Conservation (phyloP, 1,139 yeast genomes). For the Sugiyamaella castrensis region DNA sequence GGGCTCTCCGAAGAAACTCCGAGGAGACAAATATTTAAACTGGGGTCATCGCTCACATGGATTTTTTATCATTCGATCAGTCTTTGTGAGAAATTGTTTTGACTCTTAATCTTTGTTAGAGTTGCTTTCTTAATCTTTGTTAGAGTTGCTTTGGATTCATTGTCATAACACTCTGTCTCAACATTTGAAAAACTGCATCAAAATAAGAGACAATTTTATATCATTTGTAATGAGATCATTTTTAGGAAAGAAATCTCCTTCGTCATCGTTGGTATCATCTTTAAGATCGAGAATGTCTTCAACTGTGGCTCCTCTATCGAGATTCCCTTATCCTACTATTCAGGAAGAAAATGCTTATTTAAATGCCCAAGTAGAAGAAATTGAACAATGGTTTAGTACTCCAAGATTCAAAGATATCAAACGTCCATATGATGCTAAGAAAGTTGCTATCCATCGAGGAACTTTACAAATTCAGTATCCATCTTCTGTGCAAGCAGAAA, state of each 20-base stretch:
- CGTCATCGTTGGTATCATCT: neutral
- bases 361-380: conserved; percentile 34
- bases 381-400: conserved; percentile 52
- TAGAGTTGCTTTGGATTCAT: no score
- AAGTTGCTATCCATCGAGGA: conserved; percentile 55
- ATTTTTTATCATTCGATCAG: no score
- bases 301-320: conserved; percentile 32
- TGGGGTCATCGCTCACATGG: no score
- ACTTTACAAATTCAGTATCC: conserved; percentile 47
- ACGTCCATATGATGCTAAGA: conserved; percentile 53
- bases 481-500: conserved; percentile 55
- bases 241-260: neutral
- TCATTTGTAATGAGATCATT: conserved; percentile 2
- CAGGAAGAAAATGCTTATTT: conserved; percentile 38
- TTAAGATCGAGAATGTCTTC: conserved; percentile 3
- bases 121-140: no score
- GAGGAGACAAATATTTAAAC: no score
- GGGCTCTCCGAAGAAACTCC: no score
- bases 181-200: no score
- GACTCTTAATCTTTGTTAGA: no score
- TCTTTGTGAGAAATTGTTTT: no score
- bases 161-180: no score
- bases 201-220: no score
- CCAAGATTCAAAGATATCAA: conserved; percentile 49
- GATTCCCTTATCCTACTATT: conserved; percentile 40